Percentiles rank a stretch among this genome's conserved stretches.
Conservation (phyloP, 2,329 filamentous ascomycete species). For the Paecilomyces fulvus region DNA sequence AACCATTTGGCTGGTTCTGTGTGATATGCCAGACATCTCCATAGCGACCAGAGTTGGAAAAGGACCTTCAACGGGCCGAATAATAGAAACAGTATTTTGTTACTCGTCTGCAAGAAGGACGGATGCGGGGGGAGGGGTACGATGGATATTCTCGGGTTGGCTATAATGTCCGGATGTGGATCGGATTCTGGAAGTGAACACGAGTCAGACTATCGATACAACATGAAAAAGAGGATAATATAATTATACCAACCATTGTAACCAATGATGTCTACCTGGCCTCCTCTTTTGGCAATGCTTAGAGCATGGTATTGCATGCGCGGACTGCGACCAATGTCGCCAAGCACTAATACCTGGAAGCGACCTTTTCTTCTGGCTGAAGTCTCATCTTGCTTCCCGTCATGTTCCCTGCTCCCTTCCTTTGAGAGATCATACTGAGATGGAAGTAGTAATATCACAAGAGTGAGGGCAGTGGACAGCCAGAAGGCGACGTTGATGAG, state of each 20-base stretch:
- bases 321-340: conserved; percentile 89
- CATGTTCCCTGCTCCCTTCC: conserved; percentile 20
- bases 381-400: conserved; percentile 9
- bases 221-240: background rate
- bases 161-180: conserved; percentile 66
- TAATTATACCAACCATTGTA: conserved; percentile 57
- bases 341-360: conserved; percentile 79
- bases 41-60: conserved; percentile 68
- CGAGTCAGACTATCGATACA: conserved; percentile 5
- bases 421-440: conserved; percentile 38
- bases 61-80: conserved; percentile 77
- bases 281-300: conserved; percentile 77
- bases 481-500: conserved; percentile 30
- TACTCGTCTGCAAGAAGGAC: conserved; percentile 55
- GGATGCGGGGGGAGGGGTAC: conserved; percentile 63
- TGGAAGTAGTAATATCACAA: conserved; percentile 46
- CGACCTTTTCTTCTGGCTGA: conserved; percentile 9
- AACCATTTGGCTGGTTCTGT: conserved; percentile 74
- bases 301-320: conserved; percentile 98
- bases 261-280: conserved; percentile 74
- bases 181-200: conserved; percentile 55
- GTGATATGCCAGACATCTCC: conserved; percentile 62
- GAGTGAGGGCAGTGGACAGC: conserved; percentile 42
- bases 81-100: conserved; percentile 65
- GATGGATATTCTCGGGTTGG: conserved; percentile 61